Evolutionary conservation across 2,329 filamentous ascomycete species (phyloP).

Genomic region (Pyricularia sp.): DNA sequence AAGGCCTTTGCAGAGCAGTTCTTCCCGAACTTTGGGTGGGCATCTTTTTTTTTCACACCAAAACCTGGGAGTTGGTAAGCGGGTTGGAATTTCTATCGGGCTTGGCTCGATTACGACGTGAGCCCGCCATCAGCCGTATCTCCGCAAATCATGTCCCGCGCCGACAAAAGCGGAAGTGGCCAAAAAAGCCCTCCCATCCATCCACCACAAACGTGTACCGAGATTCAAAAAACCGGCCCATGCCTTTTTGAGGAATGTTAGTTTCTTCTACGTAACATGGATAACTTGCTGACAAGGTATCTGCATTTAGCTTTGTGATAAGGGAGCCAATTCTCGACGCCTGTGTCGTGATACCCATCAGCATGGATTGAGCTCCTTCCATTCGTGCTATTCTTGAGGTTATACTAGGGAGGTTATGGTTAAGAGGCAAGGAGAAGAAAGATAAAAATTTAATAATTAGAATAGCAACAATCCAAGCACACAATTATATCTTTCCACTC

Average conservation of each 20-base stretch:
- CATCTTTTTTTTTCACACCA: background rate
- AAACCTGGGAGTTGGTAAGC: background rate
- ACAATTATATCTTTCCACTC: no score
- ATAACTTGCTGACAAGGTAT: no score
- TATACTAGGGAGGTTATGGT: background rate
- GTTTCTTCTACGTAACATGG: no score
- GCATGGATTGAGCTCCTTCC: background rate
- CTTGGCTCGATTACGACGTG: background rate
- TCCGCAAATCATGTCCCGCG: background rate
- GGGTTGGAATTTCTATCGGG: background rate
- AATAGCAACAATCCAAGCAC: no score
- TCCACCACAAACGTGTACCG: background rate
- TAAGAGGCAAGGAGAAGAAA: background rate
- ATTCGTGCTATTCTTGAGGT: background rate
- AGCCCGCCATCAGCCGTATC: background rate
- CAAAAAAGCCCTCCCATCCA: background rate
- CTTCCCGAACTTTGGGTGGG: background rate
- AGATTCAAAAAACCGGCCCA: background rate
- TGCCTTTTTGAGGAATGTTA: no score
- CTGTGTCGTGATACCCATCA: no score
- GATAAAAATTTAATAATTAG: no score
- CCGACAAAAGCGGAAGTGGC: background rate
- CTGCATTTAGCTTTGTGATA: no score
- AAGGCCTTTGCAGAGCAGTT: background rate
- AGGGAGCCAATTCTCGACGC: no score